These are phyloP conservation scores for Cryptococcus deneoformans DNA, from an alignment of 1,284 basidiomycete genomes.

Conservation along the genomic window DNA sequence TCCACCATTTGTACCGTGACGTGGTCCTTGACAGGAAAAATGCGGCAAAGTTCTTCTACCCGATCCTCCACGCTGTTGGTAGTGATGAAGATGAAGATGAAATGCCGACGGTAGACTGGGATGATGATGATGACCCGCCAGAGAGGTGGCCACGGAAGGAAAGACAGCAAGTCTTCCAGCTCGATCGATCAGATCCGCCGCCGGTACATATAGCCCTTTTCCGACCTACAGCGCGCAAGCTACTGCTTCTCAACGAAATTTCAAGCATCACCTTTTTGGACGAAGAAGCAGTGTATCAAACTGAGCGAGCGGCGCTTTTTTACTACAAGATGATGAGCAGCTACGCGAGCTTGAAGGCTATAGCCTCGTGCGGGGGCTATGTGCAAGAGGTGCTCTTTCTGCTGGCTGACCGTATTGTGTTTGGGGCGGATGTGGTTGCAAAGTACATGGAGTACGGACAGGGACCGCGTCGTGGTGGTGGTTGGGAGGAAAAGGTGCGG, in stretches of 20 bases:
- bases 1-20: background rate
- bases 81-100: background rate
- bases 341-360: background rate
- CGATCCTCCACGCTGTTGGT: background rate
- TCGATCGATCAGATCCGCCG: background rate
- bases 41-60: background rate
- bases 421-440: background rate
- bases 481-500: background rate
- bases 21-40: background rate
- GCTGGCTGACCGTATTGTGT: background rate
- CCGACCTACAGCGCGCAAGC: background rate
- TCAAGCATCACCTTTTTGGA: background rate
- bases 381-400: background rate
- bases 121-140: background rate
- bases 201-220: background rate
- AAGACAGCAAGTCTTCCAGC: background rate
- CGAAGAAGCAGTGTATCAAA: background rate
- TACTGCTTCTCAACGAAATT: background rate
- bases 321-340: background rate
- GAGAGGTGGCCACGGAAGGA: background rate
- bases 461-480: background rate
- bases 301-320: background rate
- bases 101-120: background rate
- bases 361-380: background rate
- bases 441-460: background rate